These are phyloP conservation scores for Candida orba DNA, from an alignment of 805 yeast genomes.

Conservation along the genomic window DNA sequence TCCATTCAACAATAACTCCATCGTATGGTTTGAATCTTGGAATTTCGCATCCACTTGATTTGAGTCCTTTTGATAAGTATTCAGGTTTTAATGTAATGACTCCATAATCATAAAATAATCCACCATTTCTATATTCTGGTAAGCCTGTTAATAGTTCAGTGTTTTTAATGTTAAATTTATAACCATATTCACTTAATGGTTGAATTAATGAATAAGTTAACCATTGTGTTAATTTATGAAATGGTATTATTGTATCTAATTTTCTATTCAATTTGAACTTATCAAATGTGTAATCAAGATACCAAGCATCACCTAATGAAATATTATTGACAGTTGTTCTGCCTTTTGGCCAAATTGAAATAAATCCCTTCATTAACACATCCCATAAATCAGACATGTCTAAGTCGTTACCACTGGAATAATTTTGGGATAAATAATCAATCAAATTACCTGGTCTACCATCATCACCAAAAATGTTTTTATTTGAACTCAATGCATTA, in stretches of 20 bases:
- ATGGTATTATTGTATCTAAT: constrained; percentile 44
- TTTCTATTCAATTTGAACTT: constrained; percentile 15
- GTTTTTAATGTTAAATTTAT: constrained; percentile 47
- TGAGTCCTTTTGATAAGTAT: constrained; percentile 30
- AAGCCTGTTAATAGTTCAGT: constrained; percentile 86
- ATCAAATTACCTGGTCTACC: constrained; percentile 48
- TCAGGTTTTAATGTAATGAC: constrained; percentile 41
- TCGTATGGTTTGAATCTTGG: constrained; percentile 49
- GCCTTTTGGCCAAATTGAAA: constrained; percentile 57
- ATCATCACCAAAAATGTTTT: constrained; percentile 38
- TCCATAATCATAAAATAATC: constrained; percentile 50
- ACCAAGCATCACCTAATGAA: constrained; percentile 61
- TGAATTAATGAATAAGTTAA: constrained; percentile 51
- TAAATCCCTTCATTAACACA: constrained; percentile 47
- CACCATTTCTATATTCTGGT: constrained; percentile 78
- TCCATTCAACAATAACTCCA: constrained; percentile 62
- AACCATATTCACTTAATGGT: constrained; percentile 42
- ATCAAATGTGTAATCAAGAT: constrained; percentile 28
- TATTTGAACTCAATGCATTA: constrained; percentile 29
- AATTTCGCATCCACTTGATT: constrained; percentile 24
- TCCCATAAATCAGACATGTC: constrained; percentile 46
- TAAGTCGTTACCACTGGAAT: constrained; percentile 17
- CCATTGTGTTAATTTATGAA: constrained; percentile 66
- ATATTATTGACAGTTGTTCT: constrained; percentile 43
- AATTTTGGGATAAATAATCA: constrained; percentile 35